Percentiles rank a stretch among this genome's conserved stretches.
These are phyloP conservation scores for Vigna trinervia DNA, from an alignment of 306 rosid species.

Conservation along the genomic window DNA sequence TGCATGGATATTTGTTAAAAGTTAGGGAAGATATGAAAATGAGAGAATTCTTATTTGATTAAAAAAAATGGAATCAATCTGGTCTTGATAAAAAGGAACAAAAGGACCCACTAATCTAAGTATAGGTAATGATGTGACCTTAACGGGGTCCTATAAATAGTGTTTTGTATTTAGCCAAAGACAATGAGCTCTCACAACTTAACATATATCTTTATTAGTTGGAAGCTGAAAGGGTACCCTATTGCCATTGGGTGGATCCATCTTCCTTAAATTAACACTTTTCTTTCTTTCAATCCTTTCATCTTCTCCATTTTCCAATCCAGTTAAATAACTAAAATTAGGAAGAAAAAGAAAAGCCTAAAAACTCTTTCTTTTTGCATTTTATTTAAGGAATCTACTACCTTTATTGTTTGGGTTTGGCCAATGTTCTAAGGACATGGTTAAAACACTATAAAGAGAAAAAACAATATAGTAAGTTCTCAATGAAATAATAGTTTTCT, in stretches of 20 bases:
- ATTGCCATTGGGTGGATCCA: conserved; percentile 71
- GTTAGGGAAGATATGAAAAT: neutral
- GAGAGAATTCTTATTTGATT: neutral
- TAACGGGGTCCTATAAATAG: conserved; percentile 37
- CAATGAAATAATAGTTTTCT: too few species aligned
- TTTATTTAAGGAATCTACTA: too few species aligned
- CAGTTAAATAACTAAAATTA: conserved; percentile 3
- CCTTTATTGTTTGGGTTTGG: too few species aligned
- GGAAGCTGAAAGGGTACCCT: conserved; percentile 58
- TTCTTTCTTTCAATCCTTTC: neutral
- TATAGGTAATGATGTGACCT: conserved; percentile 55
- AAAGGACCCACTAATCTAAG: conserved; percentile 29
- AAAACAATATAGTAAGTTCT: too few species aligned
- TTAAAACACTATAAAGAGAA: too few species aligned
- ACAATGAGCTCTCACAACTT: conserved; percentile 57
- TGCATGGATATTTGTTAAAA: neutral
- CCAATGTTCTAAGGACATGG: too few species aligned
- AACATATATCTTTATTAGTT: conserved; percentile 64
- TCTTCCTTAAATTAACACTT: conserved; percentile 37
- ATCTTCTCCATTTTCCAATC: neutral
- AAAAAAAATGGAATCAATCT: neutral
- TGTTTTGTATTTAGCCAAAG: conserved; percentile 53
- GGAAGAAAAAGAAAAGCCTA: too few species aligned
- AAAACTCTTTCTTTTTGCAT: too few species aligned
- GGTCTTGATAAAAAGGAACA: conserved; percentile 11